phyloP scores from a whole-genome alignment of 352 stramenopile genomes.

The Saprolegnia diclina region DNA sequence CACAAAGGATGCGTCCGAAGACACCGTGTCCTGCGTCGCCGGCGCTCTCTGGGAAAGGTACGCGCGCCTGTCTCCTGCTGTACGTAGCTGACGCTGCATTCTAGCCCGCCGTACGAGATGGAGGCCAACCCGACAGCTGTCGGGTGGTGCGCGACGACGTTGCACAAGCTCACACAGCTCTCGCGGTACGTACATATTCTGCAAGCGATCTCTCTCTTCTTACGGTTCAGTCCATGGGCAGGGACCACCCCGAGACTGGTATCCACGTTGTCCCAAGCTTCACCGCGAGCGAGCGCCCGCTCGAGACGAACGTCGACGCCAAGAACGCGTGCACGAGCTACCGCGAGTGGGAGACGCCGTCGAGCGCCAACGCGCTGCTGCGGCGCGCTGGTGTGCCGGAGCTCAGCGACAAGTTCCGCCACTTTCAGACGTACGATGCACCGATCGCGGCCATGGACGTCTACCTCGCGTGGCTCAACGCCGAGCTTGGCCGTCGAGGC shows the following conservation, averaged over 20 bases:
- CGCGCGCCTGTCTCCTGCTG: background rate
- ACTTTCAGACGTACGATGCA: conserved; percentile 25
- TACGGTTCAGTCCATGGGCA: background rate
- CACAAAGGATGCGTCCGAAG: conserved; percentile 9
- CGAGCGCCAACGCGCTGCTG: background rate
- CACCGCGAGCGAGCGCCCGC: conserved; percentile 11
- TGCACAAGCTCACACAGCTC: conserved; percentile 20
- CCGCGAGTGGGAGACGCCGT: background rate
- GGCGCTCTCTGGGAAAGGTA: conserved; percentile 28
- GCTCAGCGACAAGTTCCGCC: conserved; percentile 2
- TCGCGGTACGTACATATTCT: conserved; percentile 3
- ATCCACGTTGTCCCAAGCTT: conserved; percentile 28
- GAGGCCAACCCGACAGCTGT: conserved; percentile 10
- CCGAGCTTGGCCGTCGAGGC: conserved; percentile 5
- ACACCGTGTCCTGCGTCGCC: conserved; percentile 18
- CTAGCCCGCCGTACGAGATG: conserved; percentile 25
- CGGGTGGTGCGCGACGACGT: conserved; percentile 19
- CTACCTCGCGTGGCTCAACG: conserved; percentile 24
- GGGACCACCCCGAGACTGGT: conserved; percentile 19
- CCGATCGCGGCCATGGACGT: conserved; percentile 20
- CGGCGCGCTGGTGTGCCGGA: conserved; percentile 6
- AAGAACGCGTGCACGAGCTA: conserved; percentile 17
- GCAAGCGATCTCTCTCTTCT: background rate
- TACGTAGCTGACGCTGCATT: background rate
- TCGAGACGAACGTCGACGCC: conserved; percentile 18